These are phyloP conservation scores for Ilex aquifolium DNA, from an alignment of 257 asterid species.

Conservation along the genomic window DNA sequence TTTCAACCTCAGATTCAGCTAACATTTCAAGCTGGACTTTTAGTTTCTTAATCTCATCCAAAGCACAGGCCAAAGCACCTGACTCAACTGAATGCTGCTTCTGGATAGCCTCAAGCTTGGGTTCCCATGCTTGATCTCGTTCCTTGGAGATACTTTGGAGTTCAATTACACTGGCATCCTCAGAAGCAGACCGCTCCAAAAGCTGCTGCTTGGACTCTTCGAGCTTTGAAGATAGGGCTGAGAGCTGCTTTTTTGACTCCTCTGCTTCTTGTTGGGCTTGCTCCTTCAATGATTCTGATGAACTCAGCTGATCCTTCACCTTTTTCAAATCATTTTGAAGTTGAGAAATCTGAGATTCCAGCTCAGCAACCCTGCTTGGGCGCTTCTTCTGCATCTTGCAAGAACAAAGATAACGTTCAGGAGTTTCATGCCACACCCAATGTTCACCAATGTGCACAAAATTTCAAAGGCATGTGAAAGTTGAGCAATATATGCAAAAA, in stretches of 20 bases:
- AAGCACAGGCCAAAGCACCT: slow-evolving; percentile 48
- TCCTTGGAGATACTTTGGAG: slow-evolving; percentile 19
- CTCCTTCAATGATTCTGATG: slow-evolving; percentile 62
- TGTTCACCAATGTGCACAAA: too few relatives aligned
- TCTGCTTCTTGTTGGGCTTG: slow-evolving; percentile 63
- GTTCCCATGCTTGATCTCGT: slow-evolving; percentile 14
- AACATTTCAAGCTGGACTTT: slow-evolving; percentile 49
- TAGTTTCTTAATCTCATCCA: slow-evolving; percentile 61
- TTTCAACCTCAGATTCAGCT: slow-evolving; percentile 49
- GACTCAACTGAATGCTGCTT: slow-evolving; percentile 38
- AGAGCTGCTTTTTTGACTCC: slow-evolving; percentile 57
- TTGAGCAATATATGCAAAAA: too few relatives aligned
- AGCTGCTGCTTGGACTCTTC: slow-evolving; percentile 45
- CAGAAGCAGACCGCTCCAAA: slow-evolving; percentile 19
- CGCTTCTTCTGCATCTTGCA: slow-evolving; percentile 42
- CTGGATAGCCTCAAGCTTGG: slow-evolving; percentile 37
- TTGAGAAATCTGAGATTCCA: slow-evolving; percentile 64
- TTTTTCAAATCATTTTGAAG: slow-evolving; percentile 72
- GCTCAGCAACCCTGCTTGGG: slow-evolving; percentile 48
- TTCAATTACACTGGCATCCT: slow-evolving; percentile 13
- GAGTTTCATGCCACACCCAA: neutral
- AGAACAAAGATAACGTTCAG: neutral
- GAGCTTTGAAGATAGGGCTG: slow-evolving; percentile 45
- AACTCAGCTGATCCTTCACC: slow-evolving; percentile 61
- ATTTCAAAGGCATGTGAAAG: neutral